phyloP scores from a whole-genome alignment of 148 eudicot genomes.

The Rhododendron simsii region DNA sequence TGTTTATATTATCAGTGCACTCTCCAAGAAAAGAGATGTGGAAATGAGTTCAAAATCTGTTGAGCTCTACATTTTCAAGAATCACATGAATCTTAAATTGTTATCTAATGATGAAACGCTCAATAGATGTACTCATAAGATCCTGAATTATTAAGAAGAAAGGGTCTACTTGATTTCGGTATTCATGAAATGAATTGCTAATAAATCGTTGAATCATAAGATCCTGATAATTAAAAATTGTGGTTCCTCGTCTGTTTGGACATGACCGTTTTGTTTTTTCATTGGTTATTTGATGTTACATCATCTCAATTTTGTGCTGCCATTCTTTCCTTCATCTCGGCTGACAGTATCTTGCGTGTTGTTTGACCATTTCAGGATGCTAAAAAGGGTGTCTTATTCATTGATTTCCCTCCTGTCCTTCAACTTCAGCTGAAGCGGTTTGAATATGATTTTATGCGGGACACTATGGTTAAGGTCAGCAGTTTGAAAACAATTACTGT shows the following conservation, averaged over 20 bases:
- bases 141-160: background rate
- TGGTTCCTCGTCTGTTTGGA: background rate
- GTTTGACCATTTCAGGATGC: constrained; percentile 65
- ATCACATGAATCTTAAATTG: background rate
- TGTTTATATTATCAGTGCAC: background rate
- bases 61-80: background rate
- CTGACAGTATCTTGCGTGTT: background rate
- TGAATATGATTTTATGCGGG: constrained; percentile 90
- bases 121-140: background rate
- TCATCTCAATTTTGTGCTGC: background rate
- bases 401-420: constrained; percentile 29
- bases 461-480: constrained; percentile 87
- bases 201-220: background rate
- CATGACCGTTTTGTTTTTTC: background rate
- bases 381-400: constrained; percentile 31
- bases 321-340: background rate
- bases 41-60: background rate
- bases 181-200: background rate
- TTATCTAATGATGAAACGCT: background rate
- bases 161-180: background rate
- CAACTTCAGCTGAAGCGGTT: constrained; percentile 61
- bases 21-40: background rate
- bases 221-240: background rate
- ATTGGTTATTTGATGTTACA: background rate
- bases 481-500: background rate